Conservation (phyloP, 1,284 basidiomycete species). For the Naganishia cerealis region DNA sequence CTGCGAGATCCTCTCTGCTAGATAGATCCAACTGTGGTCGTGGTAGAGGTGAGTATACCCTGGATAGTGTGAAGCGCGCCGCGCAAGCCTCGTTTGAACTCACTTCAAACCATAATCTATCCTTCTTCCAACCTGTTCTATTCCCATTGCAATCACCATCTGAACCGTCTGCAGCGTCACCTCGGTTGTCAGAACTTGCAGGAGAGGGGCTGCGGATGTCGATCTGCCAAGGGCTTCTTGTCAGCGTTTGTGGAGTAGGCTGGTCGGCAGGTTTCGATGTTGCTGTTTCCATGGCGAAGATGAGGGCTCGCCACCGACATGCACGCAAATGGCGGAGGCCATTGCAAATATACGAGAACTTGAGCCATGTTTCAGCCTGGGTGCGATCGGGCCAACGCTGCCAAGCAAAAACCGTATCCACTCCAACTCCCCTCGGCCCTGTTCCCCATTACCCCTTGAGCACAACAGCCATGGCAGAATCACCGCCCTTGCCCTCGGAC, state of each 20-base stretch:
- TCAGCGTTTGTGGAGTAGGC: not conserved
- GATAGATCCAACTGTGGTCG: constrained; percentile 18
- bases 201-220: constrained; percentile 27
- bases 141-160: constrained; percentile 1
- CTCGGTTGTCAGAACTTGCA: constrained; percentile 3
- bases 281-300: not conserved
- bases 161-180: not conserved
- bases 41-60: not conserved
- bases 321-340: too few relatives aligned
- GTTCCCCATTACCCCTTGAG: not conserved
- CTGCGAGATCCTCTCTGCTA: constrained; percentile 19
- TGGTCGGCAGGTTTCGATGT: not conserved
- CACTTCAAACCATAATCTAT: constrained; percentile 23
- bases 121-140: constrained; percentile 6
- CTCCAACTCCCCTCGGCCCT: not conserved
- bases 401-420: not conserved
- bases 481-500: constrained; percentile 3
- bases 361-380: constrained; percentile 22
- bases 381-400: not conserved
- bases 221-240: constrained; percentile 6
- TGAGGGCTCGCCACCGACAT: not conserved
- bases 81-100: not conserved
- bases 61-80: too few relatives aligned
- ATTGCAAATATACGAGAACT: too few relatives aligned
- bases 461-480: constrained; percentile 7